Evolutionary conservation across 148 eudicot genomes (phyloP).

Genomic region (Cornus kousa): DNA sequence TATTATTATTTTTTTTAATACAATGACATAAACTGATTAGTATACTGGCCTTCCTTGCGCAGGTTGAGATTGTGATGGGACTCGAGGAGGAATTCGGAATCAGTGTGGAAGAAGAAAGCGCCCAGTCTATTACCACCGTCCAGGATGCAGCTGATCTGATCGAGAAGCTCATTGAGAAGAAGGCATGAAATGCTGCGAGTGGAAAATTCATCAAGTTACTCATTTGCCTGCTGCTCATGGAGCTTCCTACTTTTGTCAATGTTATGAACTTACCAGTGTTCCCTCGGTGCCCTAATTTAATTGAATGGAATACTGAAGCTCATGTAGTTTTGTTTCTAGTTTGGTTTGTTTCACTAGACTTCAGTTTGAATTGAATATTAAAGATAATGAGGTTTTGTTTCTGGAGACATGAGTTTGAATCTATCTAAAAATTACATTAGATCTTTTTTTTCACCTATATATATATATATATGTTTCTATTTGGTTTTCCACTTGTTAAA

Average conservation of each 20-base stretch:
- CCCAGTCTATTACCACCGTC: conserved; percentile 37
- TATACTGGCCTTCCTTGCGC: background rate
- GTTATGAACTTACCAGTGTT: background rate
- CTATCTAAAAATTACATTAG: too few relatives aligned
- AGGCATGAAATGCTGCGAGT: background rate
- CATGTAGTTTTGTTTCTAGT: too few relatives aligned
- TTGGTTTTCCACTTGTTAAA: too few relatives aligned
- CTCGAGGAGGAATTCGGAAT: conserved; percentile 43
- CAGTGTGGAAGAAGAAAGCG: conserved; percentile 44
- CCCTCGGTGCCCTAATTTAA: background rate
- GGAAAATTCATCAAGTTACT: background rate
- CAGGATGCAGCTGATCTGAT: conserved; percentile 50
- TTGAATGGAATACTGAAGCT: background rate
- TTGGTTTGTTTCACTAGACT: too few relatives aligned
- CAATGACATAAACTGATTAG: background rate
- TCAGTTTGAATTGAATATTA: too few relatives aligned
- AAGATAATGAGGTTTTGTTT: too few relatives aligned
- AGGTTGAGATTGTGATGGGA: conserved; percentile 55
- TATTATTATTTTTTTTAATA: too few relatives aligned
- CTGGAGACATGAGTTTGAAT: too few relatives aligned
- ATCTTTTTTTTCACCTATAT: too few relatives aligned
- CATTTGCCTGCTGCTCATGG: background rate
- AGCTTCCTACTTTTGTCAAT: background rate
- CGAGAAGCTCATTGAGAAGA: conserved; percentile 28
- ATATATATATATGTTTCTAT: too few relatives aligned